Percentiles rank a stretch among this genome's conserved stretches.
These are phyloP conservation scores for Erucastrum elatum DNA, from an alignment of 345 rosid species.

Conservation along the genomic window DNA sequence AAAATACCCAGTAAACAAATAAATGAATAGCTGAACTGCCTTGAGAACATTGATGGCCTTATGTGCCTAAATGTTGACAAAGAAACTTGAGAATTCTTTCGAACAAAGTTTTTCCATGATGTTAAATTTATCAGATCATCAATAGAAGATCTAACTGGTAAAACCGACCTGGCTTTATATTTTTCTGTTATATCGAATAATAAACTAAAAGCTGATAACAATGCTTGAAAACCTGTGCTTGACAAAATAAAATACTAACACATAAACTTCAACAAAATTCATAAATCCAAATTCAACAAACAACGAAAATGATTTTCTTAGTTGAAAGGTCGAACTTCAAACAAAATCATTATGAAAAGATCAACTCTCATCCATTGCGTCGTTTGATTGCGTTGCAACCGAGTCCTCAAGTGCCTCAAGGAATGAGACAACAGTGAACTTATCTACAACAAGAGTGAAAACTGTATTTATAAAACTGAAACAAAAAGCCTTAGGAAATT, in stretches of 20 bases:
- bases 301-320: conserved; percentile 1
- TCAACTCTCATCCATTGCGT: conserved; percentile 39
- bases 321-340: conserved; percentile 2
- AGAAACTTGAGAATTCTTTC: too few relatives aligned
- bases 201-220: background rate
- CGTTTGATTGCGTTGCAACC: conserved; percentile 41
- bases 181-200: background rate
- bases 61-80: too few relatives aligned
- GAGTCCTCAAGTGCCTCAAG: conserved; percentile 98
- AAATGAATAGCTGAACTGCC: too few relatives aligned
- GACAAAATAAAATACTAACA: background rate
- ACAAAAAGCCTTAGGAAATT: background rate
- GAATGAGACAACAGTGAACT: conserved; percentile 78
- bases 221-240: background rate
- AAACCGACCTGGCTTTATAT: background rate
- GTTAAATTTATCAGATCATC: too few relatives aligned
- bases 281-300: conserved; percentile 9
- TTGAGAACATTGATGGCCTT: too few relatives aligned
- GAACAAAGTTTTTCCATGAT: too few relatives aligned
- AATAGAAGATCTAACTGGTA: background rate
- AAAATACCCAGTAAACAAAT: too few relatives aligned
- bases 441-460: conserved; percentile 56
- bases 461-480: background rate
- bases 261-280: background rate
- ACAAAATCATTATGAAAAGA: conserved; percentile 6